Evolutionary conservation across 192 early-diverging fungal genomes (phyloP).

Genomic region (Podila clonocystis): DNA sequence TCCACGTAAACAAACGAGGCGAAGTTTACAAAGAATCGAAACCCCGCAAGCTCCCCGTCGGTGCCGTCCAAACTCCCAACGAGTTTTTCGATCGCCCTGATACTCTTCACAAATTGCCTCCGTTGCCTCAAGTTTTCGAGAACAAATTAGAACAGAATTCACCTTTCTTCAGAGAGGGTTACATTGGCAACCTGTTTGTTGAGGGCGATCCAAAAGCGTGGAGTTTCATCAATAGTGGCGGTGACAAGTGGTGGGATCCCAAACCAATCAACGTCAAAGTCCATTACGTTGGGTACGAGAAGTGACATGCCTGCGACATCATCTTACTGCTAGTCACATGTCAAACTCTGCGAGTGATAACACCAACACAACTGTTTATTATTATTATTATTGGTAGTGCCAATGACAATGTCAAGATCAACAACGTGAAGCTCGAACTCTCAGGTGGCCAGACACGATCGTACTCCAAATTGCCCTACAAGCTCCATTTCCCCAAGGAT

Average conservation of each 20-base stretch:
- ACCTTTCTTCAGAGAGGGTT: constrained; percentile 23
- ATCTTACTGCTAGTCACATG: neutral
- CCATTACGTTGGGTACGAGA: constrained; percentile 16
- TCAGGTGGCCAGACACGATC: constrained; percentile 16
- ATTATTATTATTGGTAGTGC: constrained; percentile 8
- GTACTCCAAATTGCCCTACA: constrained; percentile 3
- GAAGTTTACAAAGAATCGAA: constrained; percentile 4
- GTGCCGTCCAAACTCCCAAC: neutral
- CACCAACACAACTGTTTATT: constrained; percentile 4
- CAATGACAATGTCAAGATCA: constrained; percentile 16
- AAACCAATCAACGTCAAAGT: constrained; percentile 13
- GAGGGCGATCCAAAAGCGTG: constrained; percentile 11
- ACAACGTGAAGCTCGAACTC: neutral
- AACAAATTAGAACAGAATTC: constrained; percentile 17
- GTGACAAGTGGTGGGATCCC: constrained; percentile 16
- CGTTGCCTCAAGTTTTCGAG: neutral
- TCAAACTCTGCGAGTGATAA: constrained; percentile 1
- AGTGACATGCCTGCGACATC: neutral
- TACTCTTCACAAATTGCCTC: neutral
- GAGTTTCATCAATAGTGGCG: constrained; percentile 13
- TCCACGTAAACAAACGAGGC: neutral
- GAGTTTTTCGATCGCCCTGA: neutral
- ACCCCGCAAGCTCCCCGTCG: constrained; percentile 1
- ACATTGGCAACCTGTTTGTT: constrained; percentile 12
- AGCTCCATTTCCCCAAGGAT: neutral